Conservation (phyloP, 2,329 filamentous ascomycete genomes). For the Fusarium torreyae region DNA sequence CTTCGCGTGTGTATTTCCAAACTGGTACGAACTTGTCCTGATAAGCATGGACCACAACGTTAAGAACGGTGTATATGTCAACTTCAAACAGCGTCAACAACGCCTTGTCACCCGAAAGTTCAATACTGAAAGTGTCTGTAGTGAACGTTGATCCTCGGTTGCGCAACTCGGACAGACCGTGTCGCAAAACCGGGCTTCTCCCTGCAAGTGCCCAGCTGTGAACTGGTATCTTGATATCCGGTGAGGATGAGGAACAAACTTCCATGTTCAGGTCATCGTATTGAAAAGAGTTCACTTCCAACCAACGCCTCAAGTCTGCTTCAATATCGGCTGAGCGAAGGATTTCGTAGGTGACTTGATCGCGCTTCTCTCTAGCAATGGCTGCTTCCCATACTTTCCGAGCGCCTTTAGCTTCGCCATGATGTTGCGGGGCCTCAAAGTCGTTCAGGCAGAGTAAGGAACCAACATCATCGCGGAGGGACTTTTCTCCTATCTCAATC, state of each 20-base stretch:
- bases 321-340: slow-evolving; percentile 78
- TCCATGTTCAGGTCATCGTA: slow-evolving; percentile 61
- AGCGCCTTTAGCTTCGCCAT: slow-evolving; percentile 49
- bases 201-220: slow-evolving; percentile 86
- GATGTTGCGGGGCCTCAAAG: slow-evolving; percentile 65
- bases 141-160: slow-evolving; percentile 42
- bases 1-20: slow-evolving; percentile 84
- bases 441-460: slow-evolving; percentile 77
- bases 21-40: slow-evolving; percentile 85
- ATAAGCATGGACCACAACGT: slow-evolving; percentile 85
- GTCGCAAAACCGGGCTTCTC: slow-evolving; percentile 78
- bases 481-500: slow-evolving; percentile 76
- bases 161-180: slow-evolving; percentile 72
- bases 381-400: slow-evolving; percentile 60
- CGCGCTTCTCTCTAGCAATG: slow-evolving; percentile 62
- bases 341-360: slow-evolving; percentile 65
- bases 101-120: slow-evolving; percentile 63
- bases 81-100: slow-evolving; percentile 76
- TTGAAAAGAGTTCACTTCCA: slow-evolving; percentile 58
- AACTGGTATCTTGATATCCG: slow-evolving; percentile 81
- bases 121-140: slow-evolving; percentile 53
- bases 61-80: slow-evolving; percentile 84
- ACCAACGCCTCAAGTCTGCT: slow-evolving; percentile 69
- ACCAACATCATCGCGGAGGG: slow-evolving; percentile 81
- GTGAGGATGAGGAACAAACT: slow-evolving; percentile 72